These are phyloP conservation scores for Yarrowia divulgata DNA, from an alignment of 805 yeast species.

Conservation along the genomic window DNA sequence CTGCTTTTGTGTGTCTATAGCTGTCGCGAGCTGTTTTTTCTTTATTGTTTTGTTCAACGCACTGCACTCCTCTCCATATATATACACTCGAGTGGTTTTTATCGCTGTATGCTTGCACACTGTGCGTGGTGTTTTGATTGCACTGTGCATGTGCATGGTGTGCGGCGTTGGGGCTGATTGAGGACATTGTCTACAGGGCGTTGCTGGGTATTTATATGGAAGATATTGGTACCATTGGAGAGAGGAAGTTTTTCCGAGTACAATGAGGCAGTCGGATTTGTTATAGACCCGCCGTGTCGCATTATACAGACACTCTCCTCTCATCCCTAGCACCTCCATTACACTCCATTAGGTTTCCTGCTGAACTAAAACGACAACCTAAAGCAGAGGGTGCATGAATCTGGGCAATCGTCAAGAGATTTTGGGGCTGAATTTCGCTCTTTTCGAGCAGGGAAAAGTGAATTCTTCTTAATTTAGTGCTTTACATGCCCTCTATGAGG, in stretches of 20 bases:
- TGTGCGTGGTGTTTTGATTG: conserved; percentile 35
- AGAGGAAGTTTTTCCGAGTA: neutral
- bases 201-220: neutral
- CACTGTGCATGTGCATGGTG: conserved; percentile 29
- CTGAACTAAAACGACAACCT: conserved; percentile 31
- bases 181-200: no score
- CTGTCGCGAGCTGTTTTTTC: neutral
- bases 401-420: conserved; percentile 2
- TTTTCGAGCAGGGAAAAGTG: no score
- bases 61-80: neutral
- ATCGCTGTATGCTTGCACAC: conserved; percentile 1
- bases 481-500: neutral
- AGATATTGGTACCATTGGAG: neutral
- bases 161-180: conserved; percentile 28
- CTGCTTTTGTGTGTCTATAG: neutral
- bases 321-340: neutral
- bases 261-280: neutral
- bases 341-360: neutral
- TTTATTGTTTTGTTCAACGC: no score
- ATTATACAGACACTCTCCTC: neutral
- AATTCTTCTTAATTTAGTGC: no score
- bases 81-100: neutral
- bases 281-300: neutral
- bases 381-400: conserved; percentile 17
- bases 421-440: conserved; percentile 4